Base-by-base conservation (phyloP, 1,284 basidiomycete genomes). In the Pseudozyma hubeiensis region DNA sequence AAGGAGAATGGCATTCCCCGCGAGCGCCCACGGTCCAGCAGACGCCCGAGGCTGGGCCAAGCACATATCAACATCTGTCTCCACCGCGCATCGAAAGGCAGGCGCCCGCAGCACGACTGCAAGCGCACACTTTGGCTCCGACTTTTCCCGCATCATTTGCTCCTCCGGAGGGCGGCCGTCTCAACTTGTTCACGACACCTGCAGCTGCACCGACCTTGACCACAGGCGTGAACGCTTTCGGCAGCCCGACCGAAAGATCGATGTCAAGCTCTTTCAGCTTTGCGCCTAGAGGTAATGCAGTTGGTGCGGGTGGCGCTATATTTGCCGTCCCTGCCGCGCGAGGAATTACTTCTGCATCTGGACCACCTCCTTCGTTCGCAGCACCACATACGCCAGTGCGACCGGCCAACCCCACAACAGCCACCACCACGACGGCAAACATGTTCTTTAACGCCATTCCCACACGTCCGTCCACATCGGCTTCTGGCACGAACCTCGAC, bases 401-500 rank as follows among this genome's bases (percentile, higher is more conserved):
- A 10, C 31, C 50, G 3, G 35, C 46, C 35, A 35, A 49, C 7
- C 34, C 50, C 6, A 53, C 57, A 1, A 47, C 43, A 2, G 39
- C 50, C 4, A 43, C 54, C 37, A 37, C 46, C 10, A 17, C 48
- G n/a, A 19, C 43, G 9, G 35, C 51, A 17, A 16, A 41, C n/a
- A 16, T 14, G 8, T 33, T 39, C 39, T 19, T 24, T 35, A 24
- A 51, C 37, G 7, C 30, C 13, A n/a, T 2, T 44, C n/a, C 7
- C 37, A 11, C n/a, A n/a, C 34, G n/a, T 16, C 13, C 16, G 10
- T 41, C 16, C 40, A 41, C 16, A 13, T 41, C 40, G 11, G 11
- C 11, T 41, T n/a, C 46, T n/a, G 11, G 52, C n/a, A 29, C 57
- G 7, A 66, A 54, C 16, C 49, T 69, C 13, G 66, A 69, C n/a